Conservation (phyloP, 257 asterid genomes). For the Petunia secreta region DNA sequence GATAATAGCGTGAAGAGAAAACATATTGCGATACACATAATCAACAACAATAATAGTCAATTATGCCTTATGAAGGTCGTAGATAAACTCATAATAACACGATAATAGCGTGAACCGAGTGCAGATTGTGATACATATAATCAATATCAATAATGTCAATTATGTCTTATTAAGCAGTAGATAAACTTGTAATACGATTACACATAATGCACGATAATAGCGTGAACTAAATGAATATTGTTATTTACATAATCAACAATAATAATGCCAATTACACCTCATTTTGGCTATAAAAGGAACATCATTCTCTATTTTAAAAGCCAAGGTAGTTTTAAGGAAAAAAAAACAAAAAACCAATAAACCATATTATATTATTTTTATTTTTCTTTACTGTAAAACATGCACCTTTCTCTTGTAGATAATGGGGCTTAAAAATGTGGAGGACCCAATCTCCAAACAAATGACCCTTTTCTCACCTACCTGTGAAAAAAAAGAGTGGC, state of each 20-base stretch:
- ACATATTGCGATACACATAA: too few relatives aligned
- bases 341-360: too few relatives aligned
- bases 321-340: neutral
- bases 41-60: too few relatives aligned
- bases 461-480: slow-evolving; percentile 20
- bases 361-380: neutral
- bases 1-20: too few relatives aligned
- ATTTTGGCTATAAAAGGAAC: neutral
- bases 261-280: neutral
- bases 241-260: neutral
- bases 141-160: too few relatives aligned
- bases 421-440: slow-evolving; percentile 6
- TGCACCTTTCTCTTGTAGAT: neutral
- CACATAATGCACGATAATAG: neutral
- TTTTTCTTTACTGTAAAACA: neutral
- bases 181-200: too few relatives aligned
- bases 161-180: too few relatives aligned
- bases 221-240: neutral
- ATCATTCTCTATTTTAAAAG: too few relatives aligned
- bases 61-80: too few relatives aligned
- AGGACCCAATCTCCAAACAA: slow-evolving; percentile 22
- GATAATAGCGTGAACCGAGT: neutral
- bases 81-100: too few relatives aligned
- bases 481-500: slow-evolving; percentile 15
- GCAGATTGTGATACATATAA: too few relatives aligned